Percentiles rank a stretch among this genome's conserved stretches.
Conservation (phyloP, 371 early-diverging fungal species). For the Capillidium rhysosporum region DNA sequence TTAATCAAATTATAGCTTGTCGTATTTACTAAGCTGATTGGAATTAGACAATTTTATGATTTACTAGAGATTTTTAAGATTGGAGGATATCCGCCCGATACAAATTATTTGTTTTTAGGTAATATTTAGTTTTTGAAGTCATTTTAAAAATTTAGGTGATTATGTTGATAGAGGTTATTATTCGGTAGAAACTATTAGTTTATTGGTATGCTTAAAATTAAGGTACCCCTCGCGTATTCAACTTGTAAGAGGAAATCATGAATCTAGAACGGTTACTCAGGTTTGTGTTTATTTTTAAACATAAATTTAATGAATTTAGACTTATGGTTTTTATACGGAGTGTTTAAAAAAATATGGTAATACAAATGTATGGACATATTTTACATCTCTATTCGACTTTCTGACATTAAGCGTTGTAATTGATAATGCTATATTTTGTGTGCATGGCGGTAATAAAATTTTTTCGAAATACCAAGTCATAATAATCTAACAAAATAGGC, state of each 20-base stretch:
- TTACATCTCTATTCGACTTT: conserved; percentile 90
- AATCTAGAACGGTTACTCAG: conserved; percentile 79
- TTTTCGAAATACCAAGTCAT: neutral
- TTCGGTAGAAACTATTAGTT: conserved; percentile 84
- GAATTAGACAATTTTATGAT: conserved; percentile 82
- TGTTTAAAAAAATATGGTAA: conserved; percentile 79
- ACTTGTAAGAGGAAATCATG: conserved; percentile 95
- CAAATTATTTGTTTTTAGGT: conserved; percentile 90
- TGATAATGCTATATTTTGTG: conserved; percentile 81
- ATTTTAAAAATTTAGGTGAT: conserved; percentile 40
- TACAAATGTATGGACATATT: conserved; percentile 74
- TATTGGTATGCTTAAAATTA: conserved; percentile 75
- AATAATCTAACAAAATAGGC: conserved; percentile 20
- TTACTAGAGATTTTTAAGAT: conserved; percentile 88
- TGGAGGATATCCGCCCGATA: conserved; percentile 78
- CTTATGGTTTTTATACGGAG: conserved; percentile 96
- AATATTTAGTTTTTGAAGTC: conserved; percentile 5
- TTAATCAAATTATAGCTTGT: neutral
- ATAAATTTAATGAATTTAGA: conserved; percentile 18
- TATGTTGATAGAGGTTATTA: conserved; percentile 95
- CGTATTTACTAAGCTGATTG: neutral
- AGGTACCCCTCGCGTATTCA: conserved; percentile 83
- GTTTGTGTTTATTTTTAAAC: conserved; percentile 13
- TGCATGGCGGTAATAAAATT: conserved; percentile 72
- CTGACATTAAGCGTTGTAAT: conserved; percentile 81